phyloP scores from a whole-genome alignment of 257 asterid genomes.

The Leonotis leonurus region DNA sequence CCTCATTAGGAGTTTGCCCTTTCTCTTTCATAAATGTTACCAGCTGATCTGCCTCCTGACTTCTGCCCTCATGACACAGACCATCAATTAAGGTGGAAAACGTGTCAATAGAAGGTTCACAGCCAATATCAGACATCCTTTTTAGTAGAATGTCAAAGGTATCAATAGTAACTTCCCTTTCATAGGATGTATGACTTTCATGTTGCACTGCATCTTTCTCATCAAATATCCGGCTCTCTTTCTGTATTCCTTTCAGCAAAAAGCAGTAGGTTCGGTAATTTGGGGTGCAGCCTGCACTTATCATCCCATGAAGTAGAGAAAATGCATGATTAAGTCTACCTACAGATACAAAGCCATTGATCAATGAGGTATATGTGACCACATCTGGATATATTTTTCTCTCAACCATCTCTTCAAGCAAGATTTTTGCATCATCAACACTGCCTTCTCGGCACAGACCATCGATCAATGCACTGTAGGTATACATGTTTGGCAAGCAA shows the following conservation, averaged over 20 bases:
- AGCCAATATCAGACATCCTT: slow-evolving; percentile 63
- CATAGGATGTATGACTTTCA: slow-evolving; percentile 31
- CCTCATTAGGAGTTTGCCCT: slow-evolving; percentile 56
- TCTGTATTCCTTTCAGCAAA: slow-evolving; percentile 68
- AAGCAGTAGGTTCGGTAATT: slow-evolving; percentile 59
- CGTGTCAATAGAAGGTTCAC: slow-evolving; percentile 50
- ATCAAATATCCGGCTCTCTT: slow-evolving; percentile 31
- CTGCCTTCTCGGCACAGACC: slow-evolving; percentile 73
- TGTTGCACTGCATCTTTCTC: slow-evolving; percentile 32
- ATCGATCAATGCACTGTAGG: slow-evolving; percentile 66
- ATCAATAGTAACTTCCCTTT: slow-evolving; percentile 36
- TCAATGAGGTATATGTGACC: slow-evolving; percentile 74
- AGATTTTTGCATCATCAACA: slow-evolving; percentile 49
- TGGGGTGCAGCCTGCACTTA: slow-evolving; percentile 57
- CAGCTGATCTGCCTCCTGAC: slow-evolving; percentile 64
- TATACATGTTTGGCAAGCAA: slow-evolving; percentile 71
- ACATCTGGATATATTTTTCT: slow-evolving; percentile 58
- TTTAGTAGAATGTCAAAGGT: slow-evolving; percentile 36
- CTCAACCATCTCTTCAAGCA: slow-evolving; percentile 56
- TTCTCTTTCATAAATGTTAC: slow-evolving; percentile 58
- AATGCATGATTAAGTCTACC: slow-evolving; percentile 66
- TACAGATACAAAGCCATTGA: slow-evolving; percentile 59
- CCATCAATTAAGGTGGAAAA: slow-evolving; percentile 50
- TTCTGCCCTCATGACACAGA: slow-evolving; percentile 56
- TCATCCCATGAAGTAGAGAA: slow-evolving; percentile 53